These are phyloP conservation scores for Eucalyptus virginea DNA, from an alignment of 345 rosid genomes.

Conservation along the genomic window DNA sequence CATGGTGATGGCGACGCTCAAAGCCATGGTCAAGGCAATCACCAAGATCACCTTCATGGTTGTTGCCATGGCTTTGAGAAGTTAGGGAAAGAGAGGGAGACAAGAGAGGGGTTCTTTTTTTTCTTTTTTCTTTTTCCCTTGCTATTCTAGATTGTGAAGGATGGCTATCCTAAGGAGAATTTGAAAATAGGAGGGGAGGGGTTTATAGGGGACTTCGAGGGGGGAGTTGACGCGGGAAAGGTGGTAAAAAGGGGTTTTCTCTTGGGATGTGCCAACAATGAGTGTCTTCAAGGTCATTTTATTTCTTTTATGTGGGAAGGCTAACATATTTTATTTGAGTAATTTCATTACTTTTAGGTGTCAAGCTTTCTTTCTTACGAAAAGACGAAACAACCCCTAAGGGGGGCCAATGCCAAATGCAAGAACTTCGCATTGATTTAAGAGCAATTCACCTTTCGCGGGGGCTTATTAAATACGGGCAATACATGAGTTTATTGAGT, in stretches of 20 bases:
- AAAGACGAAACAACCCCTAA: neutral
- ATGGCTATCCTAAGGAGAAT: neutral
- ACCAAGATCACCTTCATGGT: constrained; percentile 18
- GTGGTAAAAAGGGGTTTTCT: constrained; percentile 17
- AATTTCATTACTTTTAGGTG: neutral
- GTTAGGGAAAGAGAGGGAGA: neutral
- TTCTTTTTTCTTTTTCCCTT: neutral
- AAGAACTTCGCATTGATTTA: neutral
- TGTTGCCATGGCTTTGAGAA: constrained; percentile 16
- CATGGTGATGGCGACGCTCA: constrained; percentile 25
- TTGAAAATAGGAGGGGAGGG: neutral
- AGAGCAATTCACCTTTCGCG: neutral
- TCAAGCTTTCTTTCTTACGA: neutral
- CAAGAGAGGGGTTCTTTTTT: neutral
- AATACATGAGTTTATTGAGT: neutral
- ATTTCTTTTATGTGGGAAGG: neutral
- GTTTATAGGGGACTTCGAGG: neutral
- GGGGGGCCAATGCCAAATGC: neutral
- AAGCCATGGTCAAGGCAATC: constrained; percentile 29
- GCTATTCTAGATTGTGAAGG: neutral
- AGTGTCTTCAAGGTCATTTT: constrained; percentile 6
- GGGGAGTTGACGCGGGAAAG: constrained; percentile 52
- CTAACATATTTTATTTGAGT: neutral
- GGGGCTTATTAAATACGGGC: neutral
- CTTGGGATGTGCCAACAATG: constrained; percentile 13